Percentiles rank a stretch among this genome's conserved stretches.
Evolutionary conservation across 768 basidiomycete genomes (phyloP).

Genomic region (Lentinus brumalis): DNA sequence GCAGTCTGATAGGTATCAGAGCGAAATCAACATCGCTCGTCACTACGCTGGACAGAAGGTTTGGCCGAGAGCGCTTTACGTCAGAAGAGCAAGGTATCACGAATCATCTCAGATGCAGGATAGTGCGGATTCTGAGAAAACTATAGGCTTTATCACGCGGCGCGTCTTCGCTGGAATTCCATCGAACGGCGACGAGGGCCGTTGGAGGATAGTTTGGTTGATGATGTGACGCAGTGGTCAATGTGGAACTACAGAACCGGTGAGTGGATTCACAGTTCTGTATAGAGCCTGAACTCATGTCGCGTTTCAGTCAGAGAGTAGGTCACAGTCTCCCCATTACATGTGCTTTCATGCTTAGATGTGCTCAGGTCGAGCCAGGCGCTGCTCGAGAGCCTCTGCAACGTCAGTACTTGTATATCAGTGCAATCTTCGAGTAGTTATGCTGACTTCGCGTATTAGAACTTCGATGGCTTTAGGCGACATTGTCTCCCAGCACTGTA

Average conservation of each 20-base stretch:
- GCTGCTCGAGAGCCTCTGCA: slow-evolving; percentile 43
- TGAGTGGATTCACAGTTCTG: slow-evolving; percentile 17
- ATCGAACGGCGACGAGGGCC: slow-evolving; percentile 64
- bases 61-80: slow-evolving; percentile 74
- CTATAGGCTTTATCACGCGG: slow-evolving; percentile 62
- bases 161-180: slow-evolving; percentile 70
- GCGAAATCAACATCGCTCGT: slow-evolving; percentile 67
- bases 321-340: slow-evolving; percentile 4
- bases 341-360: background rate
- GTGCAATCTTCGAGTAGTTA: background rate
- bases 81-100: slow-evolving; percentile 61
- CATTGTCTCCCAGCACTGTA: slow-evolving; percentile 65
- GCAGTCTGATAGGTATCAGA: slow-evolving; percentile 57
- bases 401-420: slow-evolving; percentile 36
- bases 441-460: slow-evolving; percentile 35
- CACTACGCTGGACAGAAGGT: slow-evolving; percentile 70
- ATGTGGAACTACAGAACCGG: slow-evolving; percentile 72
- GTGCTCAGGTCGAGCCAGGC: slow-evolving; percentile 40
- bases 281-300: background rate
- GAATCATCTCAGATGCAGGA: too few relatives aligned
- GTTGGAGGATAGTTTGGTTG: slow-evolving; percentile 64
- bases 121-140: background rate
- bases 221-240: slow-evolving; percentile 74
- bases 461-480: slow-evolving; percentile 68
- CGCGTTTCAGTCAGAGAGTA: slow-evolving; percentile 32